Base-by-base conservation (phyloP, 352 stramenopile species). In the Pythium guiyangense region DNA sequence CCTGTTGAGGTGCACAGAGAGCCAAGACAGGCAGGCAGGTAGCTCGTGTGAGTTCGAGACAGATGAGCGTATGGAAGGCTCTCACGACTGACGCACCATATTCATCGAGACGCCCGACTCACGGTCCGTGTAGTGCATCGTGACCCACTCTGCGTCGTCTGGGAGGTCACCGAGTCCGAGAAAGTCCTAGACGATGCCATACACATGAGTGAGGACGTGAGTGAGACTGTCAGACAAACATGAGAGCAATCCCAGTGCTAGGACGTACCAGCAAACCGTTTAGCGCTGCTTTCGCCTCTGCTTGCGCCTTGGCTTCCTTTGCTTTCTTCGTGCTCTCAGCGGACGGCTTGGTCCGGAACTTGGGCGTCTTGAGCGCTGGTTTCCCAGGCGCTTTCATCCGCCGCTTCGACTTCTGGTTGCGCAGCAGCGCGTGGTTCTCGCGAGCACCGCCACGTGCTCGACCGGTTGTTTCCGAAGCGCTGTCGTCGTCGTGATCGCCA, bases 61-160 rank as follows among this genome's bases (percentile, higher is more conserved):
- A 10, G 31, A 10, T 0, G 31, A 22, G 22, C 22, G 22, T 22
- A 22, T 22, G 22, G 22, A 22, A 22, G 22, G 22, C 22, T 22
- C 22, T 22, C 22, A 22, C 22, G 22, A 22, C 22, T 9, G 18
- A 20, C 48, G 6, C 25, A 85, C 74, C 83, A 92, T 88, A 49
- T 81, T 64, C 57, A 87, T 79, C 0, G 83, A 87, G 4, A 75
- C 58, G 0, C 63, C 83, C 2, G 73, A 77, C 53, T 90, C 79
- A 5, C 83, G 76, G 45, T 92, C 84, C 0, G 74, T 88, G 59
- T 87, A 93, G 50, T 87, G 74, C 42, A 94, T 86, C 4, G 74
- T 71, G 26, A 92, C 73, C 79, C 79, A 92, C 42, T 88, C 79
- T 0, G 78, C 82, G 34, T 90, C 79, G 12, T 92, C 83, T 0